Base-by-base conservation (phyloP, 164 flowering plant species). In the Saururus chinensis region DNA sequence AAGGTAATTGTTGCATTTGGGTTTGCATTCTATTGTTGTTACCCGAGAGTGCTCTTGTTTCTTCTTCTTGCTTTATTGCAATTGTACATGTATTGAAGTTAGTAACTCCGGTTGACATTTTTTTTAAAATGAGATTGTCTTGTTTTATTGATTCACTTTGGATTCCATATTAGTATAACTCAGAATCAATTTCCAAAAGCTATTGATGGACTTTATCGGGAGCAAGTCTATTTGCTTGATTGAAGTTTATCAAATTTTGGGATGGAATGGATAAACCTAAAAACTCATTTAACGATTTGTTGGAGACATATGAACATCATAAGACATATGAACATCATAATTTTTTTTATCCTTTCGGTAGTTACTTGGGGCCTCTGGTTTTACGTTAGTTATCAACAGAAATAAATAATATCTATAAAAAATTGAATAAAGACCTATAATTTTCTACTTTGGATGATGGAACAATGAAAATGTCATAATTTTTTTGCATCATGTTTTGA, bases 11-110 rank as follows among this genome's bases (percentile, higher is more conserved):
- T 30, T 30, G 37, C 78, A 0, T 53, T 59, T 30, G 74, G 84
- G 88, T 81, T 71, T 20, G 53, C 13, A 16, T 17, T 54, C 53
- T 19, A 19, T 30, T 24, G 35, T 24, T 60, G 42, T 20, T 57
- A 24, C 10, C 13, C 49, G 49, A 40, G 23, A 11, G 17, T 37
- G 1, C 25, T 19, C 9, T 45, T 40, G 25, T 7, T 7, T 40
- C 16, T 11, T 7, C 49, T n/a, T 7, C 37, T 40, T 20, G 40
- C 20, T n/a, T 37, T 40, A 16, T 40, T 59, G 10, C 7, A 40
- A 12, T 30, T 30, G 37, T 30, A 30, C 6, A 30, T 30, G 48
- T 16, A 37, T 9, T 20, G 12, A 2, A 0, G 24, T 19, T 16
- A 7, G 12, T 59, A 37, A 8, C 9, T 20, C 10, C 20, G 51